phyloP scores from a whole-genome alignment of 768 basidiomycete species.

The Ramaria sp. region DNA sequence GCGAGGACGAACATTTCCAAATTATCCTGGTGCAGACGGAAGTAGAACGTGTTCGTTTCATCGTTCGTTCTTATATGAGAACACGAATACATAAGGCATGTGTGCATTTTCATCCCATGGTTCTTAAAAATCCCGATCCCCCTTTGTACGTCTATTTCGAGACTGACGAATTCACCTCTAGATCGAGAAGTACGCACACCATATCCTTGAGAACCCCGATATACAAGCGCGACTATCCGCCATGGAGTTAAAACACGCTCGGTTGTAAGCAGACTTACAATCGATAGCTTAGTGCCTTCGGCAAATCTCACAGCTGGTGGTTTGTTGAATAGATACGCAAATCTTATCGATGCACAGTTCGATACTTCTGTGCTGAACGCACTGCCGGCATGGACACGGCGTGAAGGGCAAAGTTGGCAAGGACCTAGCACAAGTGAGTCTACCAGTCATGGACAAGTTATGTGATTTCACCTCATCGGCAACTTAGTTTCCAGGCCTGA shows the following conservation, averaged over 20 bases:
- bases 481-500: constrained; percentile 67
- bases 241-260: constrained; percentile 74
- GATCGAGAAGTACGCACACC: constrained; percentile 84
- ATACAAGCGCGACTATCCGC: constrained; percentile 72
- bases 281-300: background rate
- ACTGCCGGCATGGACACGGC: constrained; percentile 68
- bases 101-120: background rate
- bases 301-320: background rate
- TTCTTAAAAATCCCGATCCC: background rate
- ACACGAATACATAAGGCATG: constrained; percentile 77
- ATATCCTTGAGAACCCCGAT: constrained; percentile 58
- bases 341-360: constrained; percentile 68
- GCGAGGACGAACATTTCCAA: constrained; percentile 87
- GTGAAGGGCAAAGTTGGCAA: constrained; percentile 54
- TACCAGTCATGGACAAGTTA: background rate
- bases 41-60: constrained; percentile 87
- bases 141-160: background rate
- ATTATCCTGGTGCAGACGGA: constrained; percentile 93
- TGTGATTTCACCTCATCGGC: background rate
- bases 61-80: constrained; percentile 81
- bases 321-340: constrained; percentile 47
- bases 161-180: constrained; percentile 21
- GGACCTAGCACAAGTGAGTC: constrained; percentile 40
- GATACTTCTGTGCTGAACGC: constrained; percentile 71
- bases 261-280: constrained; percentile 35